Conservation (phyloP, 2,329 filamentous ascomycete genomes). For the Nemania serpens region DNA sequence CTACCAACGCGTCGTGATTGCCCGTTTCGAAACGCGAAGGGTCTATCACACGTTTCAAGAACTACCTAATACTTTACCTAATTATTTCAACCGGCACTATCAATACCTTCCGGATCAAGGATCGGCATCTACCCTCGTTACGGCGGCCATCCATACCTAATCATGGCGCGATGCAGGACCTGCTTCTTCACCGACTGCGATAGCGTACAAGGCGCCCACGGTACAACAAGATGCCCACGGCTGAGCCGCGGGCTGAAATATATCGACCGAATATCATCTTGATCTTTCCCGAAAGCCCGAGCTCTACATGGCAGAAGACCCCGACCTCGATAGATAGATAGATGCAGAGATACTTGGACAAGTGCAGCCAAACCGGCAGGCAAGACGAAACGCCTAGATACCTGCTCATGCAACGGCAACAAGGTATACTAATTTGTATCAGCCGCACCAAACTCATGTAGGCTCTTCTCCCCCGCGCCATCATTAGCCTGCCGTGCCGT, state of each 20-base stretch:
- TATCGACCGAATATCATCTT: neutral
- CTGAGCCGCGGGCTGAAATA: conserved; percentile 13
- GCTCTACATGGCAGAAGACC: conserved; percentile 10
- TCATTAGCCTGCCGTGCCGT: too few relatives aligned
- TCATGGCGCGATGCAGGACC: too few relatives aligned
- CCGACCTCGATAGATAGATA: neutral
- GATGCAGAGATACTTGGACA: neutral
- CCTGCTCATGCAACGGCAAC: too few relatives aligned
- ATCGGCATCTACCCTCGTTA: too few relatives aligned
- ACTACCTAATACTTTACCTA: neutral
- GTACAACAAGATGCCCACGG: neutral
- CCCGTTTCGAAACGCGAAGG: conserved; percentile 23
- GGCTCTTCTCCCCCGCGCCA: too few relatives aligned
- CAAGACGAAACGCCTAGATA: neutral
- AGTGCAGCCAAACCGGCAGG: neutral
- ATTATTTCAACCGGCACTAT: neutral
- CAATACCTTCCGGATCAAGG: neutral
- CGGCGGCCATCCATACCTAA: too few relatives aligned
- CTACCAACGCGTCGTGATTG: conserved; percentile 15
- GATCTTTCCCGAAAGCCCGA: neutral
- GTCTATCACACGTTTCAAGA: conserved; percentile 15
- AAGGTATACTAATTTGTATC: neutral
- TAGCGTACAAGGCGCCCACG: too few relatives aligned
- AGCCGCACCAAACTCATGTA: neutral
- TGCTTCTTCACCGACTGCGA: too few relatives aligned